Evolutionary conservation across 768 basidiomycete species (phyloP).

Genomic region (Boletus rubropictus): DNA sequence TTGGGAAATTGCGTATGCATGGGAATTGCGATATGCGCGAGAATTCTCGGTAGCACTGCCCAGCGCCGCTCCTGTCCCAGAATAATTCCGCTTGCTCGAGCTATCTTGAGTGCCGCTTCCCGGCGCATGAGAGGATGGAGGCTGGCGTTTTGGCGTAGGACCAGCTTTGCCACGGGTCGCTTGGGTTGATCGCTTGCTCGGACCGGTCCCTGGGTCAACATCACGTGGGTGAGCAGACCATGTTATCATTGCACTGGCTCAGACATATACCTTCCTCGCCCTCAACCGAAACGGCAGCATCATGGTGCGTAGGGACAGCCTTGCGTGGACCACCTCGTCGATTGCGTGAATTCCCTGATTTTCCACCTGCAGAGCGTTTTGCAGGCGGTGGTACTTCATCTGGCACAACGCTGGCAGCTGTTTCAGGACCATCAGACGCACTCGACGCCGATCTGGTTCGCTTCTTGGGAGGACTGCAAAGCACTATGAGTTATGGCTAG

Average conservation of each 20-base stretch:
- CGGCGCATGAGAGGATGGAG: conserved; percentile 27
- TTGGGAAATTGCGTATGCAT: conserved; percentile 74
- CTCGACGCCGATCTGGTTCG: conserved; percentile 73
- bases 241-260: conserved; percentile 6
- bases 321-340: conserved; percentile 30
- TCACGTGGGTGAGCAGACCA: conserved; percentile 32
- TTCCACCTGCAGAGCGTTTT: conserved; percentile 24
- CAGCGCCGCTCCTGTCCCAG: conserved; percentile 31
- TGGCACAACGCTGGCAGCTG: conserved; percentile 31
- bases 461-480: conserved; percentile 51
- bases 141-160: conserved; percentile 29
- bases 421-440: conserved; percentile 52
- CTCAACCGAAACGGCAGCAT: conserved; percentile 35
- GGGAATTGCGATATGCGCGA: conserved; percentile 70
- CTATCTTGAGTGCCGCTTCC: conserved; percentile 39
- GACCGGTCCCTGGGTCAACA: conserved; percentile 31
- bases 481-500: conserved; percentile 9
- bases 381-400: conserved; percentile 40
- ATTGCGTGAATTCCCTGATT: conserved; percentile 27
- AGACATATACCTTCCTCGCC: conserved; percentile 57
- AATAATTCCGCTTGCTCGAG: conserved; percentile 45
- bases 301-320: conserved; percentile 17
- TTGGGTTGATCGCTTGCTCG: conserved; percentile 36
- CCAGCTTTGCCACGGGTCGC: conserved; percentile 34
- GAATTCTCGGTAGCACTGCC: conserved; percentile 43